These are phyloP conservation scores for Candida nitratophila DNA, from an alignment of 805 yeast species.

Conservation along the genomic window DNA sequence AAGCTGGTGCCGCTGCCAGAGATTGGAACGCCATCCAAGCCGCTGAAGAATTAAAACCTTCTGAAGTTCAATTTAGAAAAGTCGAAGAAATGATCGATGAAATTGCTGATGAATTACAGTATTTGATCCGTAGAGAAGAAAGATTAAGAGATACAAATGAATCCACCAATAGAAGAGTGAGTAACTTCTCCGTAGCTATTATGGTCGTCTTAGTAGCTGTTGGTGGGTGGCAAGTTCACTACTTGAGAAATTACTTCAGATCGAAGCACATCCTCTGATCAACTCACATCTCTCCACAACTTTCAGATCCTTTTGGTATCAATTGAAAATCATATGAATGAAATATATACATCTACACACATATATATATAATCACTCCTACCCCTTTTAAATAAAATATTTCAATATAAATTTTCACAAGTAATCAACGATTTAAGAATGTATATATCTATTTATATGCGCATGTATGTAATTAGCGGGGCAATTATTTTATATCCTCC, in stretches of 20 bases:
- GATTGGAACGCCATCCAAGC: conserved; percentile 97
- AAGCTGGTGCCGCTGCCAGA: conserved; percentile 93
- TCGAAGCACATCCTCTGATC: conserved; percentile 68
- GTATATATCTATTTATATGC: too few species aligned
- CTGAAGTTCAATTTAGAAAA: conserved; percentile 83
- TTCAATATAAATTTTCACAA: too few species aligned
- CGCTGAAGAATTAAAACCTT: conserved; percentile 85
- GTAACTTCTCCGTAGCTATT: conserved; percentile 72
- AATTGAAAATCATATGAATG: too few species aligned
- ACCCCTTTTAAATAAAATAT: too few species aligned
- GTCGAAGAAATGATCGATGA: conserved; percentile 83
- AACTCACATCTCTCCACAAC: not conserved
- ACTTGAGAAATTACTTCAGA: conserved; percentile 88
- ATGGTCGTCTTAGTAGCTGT: conserved; percentile 64
- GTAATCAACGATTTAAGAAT: too few species aligned
- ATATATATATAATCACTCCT: too few species aligned
- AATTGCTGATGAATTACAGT: conserved; percentile 69
- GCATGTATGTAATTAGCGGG: too few species aligned
- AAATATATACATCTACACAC: too few species aligned
- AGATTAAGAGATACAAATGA: conserved; percentile 95
- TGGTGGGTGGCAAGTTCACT: conserved; percentile 90
- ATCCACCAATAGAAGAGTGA: conserved; percentile 88
- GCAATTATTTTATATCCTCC: conserved; percentile 8
- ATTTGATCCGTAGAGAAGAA: conserved; percentile 82
- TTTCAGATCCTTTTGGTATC: too few species aligned